Conservation (phyloP, 2,329 filamentous ascomycete genomes). For the Scedosporium dehoogii region DNA sequence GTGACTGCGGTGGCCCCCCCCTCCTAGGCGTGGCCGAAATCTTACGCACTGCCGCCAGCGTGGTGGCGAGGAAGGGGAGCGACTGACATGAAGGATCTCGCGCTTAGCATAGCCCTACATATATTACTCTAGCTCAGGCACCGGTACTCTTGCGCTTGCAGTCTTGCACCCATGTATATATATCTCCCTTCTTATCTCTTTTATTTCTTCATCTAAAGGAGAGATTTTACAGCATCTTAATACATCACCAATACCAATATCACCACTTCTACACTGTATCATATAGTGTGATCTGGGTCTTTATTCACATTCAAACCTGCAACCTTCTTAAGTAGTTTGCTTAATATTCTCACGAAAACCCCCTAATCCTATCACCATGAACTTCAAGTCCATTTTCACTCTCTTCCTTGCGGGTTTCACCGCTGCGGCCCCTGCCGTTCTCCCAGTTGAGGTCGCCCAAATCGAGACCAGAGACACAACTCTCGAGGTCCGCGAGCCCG, state of each 20-base stretch:
- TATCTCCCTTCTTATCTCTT: background rate
- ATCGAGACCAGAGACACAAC: background rate
- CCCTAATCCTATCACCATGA: background rate
- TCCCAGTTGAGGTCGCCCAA: background rate
- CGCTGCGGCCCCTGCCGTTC: background rate
- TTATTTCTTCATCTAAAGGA: background rate
- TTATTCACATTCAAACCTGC: background rate
- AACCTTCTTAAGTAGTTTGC: background rate
- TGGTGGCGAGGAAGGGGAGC: no score
- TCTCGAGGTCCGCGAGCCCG: background rate
- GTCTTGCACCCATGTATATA: background rate
- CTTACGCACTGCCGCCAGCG: background rate
- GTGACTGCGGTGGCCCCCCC: background rate
- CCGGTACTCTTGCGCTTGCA: background rate
- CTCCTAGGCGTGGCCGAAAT: background rate
- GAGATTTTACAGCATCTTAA: no score
- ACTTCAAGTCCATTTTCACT: background rate
- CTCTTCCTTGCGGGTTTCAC: background rate
- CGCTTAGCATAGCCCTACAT: slow-evolving; percentile 1
- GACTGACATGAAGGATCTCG: background rate
- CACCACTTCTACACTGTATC: background rate
- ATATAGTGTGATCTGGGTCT: background rate
- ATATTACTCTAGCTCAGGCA: background rate
- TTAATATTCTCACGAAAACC: background rate
- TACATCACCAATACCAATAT: background rate